Base-by-base conservation (phyloP, 805 yeast genomes). In the Priceomyces fermenticarens region DNA sequence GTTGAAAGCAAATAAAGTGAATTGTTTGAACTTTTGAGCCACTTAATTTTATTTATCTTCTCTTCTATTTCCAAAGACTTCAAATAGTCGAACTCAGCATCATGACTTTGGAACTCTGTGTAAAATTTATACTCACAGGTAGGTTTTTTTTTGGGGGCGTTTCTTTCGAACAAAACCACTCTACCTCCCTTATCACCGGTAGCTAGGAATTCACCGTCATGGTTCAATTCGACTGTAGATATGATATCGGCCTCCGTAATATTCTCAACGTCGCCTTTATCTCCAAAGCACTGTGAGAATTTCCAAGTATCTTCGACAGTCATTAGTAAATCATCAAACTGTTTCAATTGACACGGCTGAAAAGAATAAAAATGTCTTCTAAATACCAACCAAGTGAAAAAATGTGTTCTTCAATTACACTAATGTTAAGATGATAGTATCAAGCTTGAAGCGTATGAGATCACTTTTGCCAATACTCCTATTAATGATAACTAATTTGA, bases 161-260 rank as follows among this genome's bases (percentile, higher is more conserved):
- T 89, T 54, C 98, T 78, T 64, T 93, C 98, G 64, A 93, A 93
- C 40, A 93, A 66, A 11, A 93, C 99, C 32, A 93, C 97, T 49
- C 99, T 78, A 23, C 99, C 99, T 40, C 99, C 99, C 58, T 90
- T 83, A 68, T 93, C 99, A 47, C 99, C 99, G 1, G 99, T 93
- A 45, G 99, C 99, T 43, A 93, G 70, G 58, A 84, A 93, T 59
- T 93, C 89, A 38, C 99, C 99, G 6, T 93, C 80, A 58, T 83
- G 86, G 62, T 93, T 97, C 57, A 93, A 93, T 67, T 93, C 98
- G 31, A 93, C 97, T 2, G 99, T 88, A 13, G 97, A 86, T 47
- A 93, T 93, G 58, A 93, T 90, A 63, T 93, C 99, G 3, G 97
- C 97, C 59, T 90, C 98, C 2, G 97, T 89, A 56, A 90, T 88